phyloP scores from a whole-genome alignment of 2,329 filamentous ascomycete species.

The Pseudogymnoascus sp. region DNA sequence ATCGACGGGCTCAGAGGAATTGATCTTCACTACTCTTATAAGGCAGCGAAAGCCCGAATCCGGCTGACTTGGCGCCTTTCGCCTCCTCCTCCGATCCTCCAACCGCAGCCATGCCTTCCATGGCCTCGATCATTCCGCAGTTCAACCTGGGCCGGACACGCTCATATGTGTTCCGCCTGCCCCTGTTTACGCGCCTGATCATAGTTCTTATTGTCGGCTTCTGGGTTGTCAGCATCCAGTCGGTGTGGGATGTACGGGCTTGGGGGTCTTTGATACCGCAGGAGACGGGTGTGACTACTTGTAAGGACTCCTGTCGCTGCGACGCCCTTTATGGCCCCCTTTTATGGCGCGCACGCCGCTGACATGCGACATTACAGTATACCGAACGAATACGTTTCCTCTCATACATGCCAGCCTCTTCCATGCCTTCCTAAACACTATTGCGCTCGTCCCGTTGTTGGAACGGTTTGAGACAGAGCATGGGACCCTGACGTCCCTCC shows the following conservation, averaged over 20 bases:
- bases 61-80: constrained; percentile 4
- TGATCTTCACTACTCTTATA: constrained; percentile 2
- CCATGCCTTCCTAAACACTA: constrained; percentile 70
- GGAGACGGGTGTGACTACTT: constrained; percentile 62
- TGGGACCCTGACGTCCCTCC: constrained; percentile 80
- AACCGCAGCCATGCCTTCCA: constrained; percentile 12
- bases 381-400: constrained; percentile 87
- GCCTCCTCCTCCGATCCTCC: background rate
- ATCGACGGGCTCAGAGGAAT: background rate
- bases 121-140: constrained; percentile 28
- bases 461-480: constrained; percentile 91
- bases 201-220: constrained; percentile 59
- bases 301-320: constrained; percentile 43
- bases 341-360: background rate
- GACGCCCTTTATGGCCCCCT: constrained; percentile 2
- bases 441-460: constrained; percentile 78
- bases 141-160: constrained; percentile 70
- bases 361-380: constrained; percentile 51
- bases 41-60: background rate
- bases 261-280: constrained; percentile 76
- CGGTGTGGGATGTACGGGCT: constrained; percentile 62
- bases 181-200: constrained; percentile 73
- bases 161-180: constrained; percentile 77
- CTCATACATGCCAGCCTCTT: constrained; percentile 76
- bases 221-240: constrained; percentile 63